Conservation (phyloP, 2,329 filamentous ascomycete genomes). For the Fusarium domesticum region DNA sequence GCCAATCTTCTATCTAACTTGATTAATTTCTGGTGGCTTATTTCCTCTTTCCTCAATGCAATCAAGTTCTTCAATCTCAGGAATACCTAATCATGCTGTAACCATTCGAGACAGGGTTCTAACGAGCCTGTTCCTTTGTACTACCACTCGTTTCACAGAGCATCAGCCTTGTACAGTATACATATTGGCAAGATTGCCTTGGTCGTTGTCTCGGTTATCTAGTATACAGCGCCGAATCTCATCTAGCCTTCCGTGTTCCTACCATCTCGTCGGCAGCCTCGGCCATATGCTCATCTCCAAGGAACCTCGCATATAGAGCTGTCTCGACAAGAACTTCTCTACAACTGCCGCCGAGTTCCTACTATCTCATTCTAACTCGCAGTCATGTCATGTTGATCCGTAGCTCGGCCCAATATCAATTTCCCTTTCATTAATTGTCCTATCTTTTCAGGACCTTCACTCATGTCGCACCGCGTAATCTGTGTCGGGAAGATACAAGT, state of each 20-base stretch:
- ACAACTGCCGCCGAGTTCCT: conserved; percentile 5
- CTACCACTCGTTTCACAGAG: conserved; percentile 10
- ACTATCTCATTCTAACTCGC: conserved; percentile 7
- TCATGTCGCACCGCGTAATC: conserved; percentile 74
- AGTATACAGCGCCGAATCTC: conserved; percentile 29
- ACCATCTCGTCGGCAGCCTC: conserved; percentile 7
- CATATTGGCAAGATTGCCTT: conserved; percentile 14
- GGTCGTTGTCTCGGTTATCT: conserved; percentile 29
- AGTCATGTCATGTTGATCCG: conserved; percentile 16
- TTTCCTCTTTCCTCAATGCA: conserved; percentile 6
- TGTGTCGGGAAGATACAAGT: conserved; percentile 92
- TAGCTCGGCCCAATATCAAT: conserved; percentile 12
- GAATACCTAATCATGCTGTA: too few relatives aligned
- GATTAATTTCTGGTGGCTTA: conserved; percentile 3
- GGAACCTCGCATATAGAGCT: conserved; percentile 4
- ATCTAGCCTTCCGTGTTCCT: conserved; percentile 20
- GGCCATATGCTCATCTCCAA: too few relatives aligned
- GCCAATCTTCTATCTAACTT: conserved; percentile 10
- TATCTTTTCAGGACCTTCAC: conserved; percentile 35
- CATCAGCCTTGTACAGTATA: too few relatives aligned
- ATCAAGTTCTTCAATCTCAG: too few relatives aligned
- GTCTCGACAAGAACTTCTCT: conserved; percentile 9
- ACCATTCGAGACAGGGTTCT: too few relatives aligned
- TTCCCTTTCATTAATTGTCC: conserved; percentile 16
- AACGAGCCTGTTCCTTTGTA: too few relatives aligned